Conservation (phyloP, 2,329 filamentous ascomycete species). For the Graphilbum sp. region DNA sequence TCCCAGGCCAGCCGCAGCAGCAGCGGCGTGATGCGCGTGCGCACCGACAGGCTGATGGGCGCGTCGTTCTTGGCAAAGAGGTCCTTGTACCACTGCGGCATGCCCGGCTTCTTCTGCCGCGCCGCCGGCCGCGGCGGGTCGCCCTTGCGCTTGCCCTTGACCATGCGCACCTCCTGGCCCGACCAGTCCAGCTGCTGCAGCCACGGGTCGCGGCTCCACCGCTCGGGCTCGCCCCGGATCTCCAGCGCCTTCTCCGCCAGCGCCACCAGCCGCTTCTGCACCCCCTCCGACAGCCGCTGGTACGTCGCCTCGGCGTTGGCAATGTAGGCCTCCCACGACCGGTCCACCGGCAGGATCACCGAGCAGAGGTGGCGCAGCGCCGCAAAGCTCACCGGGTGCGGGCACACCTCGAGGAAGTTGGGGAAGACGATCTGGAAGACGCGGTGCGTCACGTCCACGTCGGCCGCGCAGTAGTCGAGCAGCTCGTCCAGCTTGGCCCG, state of each 20-base stretch:
- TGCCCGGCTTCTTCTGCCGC: slow-evolving; percentile 83
- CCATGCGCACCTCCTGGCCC: slow-evolving; percentile 79
- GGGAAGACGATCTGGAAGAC: slow-evolving; percentile 93
- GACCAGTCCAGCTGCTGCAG: slow-evolving; percentile 89
- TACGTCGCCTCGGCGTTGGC: slow-evolving; percentile 75
- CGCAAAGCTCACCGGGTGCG: slow-evolving; percentile 93
- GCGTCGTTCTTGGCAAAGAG: slow-evolving; percentile 55
- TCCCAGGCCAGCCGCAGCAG: slow-evolving; percentile 79
- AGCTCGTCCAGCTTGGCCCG: slow-evolving; percentile 60
- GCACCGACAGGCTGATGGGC: slow-evolving; percentile 63
- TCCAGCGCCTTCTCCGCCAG: slow-evolving; percentile 65
- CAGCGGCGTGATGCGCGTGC: slow-evolving; percentile 75
- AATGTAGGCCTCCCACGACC: slow-evolving; percentile 76
- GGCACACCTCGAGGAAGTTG: slow-evolving; percentile 75
- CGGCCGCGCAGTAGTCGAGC: slow-evolving; percentile 84
- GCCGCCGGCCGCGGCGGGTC: slow-evolving; percentile 63
- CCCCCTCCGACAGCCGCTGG: slow-evolving; percentile 55
- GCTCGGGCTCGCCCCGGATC: slow-evolving; percentile 49
- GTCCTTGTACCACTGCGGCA: slow-evolving; percentile 93
- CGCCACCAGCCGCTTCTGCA: slow-evolving; percentile 56
- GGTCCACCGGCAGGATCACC: slow-evolving; percentile 79
- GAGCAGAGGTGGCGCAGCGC: slow-evolving; percentile 85
- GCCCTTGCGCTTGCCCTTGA: slow-evolving; percentile 75
- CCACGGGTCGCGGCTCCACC: slow-evolving; percentile 76
- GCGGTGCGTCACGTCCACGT: slow-evolving; percentile 81